phyloP scores from a whole-genome alignment of 805 yeast genomes.

The Citeromyces nyonsensis region DNA sequence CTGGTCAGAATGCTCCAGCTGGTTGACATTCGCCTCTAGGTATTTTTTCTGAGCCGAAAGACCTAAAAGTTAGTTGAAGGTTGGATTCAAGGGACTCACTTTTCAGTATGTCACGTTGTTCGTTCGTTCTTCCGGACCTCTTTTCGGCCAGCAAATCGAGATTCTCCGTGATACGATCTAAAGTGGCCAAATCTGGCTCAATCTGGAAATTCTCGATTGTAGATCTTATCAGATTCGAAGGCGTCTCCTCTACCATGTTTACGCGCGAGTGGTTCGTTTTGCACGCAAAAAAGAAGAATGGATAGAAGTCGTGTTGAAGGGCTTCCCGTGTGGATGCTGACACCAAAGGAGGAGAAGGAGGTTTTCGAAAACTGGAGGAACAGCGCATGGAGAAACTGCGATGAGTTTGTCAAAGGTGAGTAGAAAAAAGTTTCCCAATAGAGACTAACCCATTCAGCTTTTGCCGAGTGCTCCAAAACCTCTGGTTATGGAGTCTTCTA shows the following conservation, averaged over 20 bases:
- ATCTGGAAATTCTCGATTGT: conserved; percentile 33
- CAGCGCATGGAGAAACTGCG: conserved; percentile 51
- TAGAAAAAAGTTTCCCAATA: conserved; percentile 1
- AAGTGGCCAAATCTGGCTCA: conserved; percentile 29
- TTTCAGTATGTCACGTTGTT: conserved; percentile 8
- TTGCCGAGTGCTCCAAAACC: conserved; percentile 49
- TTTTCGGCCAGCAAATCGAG: conserved; percentile 13
- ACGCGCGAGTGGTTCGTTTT: neutral
- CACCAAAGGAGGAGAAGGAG: conserved; percentile 64
- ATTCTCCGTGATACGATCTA: conserved; percentile 26
- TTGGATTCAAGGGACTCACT: conserved; percentile 1
- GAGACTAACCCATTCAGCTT: conserved; percentile 15
- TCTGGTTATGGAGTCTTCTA: conserved; percentile 54
- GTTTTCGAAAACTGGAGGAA: conserved; percentile 58
- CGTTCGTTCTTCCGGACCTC: conserved; percentile 12
- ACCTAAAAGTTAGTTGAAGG: conserved; percentile 1
- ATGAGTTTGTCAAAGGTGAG: conserved; percentile 45
- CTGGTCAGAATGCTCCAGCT: conserved; percentile 13
- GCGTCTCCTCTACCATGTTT: neutral
- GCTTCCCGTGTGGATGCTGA: conserved; percentile 61
- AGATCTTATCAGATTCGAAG: conserved; percentile 15
- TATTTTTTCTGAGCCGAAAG: conserved; percentile 6
- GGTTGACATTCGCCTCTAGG: conserved; percentile 7
- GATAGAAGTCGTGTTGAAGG: conserved; percentile 15
- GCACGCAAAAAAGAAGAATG: conserved; percentile 3